Evolutionary conservation across 768 basidiomycete species (phyloP), one percentile per base, ranked within the genome.

Genomic region (Lyophyllum shimeji): DNA sequence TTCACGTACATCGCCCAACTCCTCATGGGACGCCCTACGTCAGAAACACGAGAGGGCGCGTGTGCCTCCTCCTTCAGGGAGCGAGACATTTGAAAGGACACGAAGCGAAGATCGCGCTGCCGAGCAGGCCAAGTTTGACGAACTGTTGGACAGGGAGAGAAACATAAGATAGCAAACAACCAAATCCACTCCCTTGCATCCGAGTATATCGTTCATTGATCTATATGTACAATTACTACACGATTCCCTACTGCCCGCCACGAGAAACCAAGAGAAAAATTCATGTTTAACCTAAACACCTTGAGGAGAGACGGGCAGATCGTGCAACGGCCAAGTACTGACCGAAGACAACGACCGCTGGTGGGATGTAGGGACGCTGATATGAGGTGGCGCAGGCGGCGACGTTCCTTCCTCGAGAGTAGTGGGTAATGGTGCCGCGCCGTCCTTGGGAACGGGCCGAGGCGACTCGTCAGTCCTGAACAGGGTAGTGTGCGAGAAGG

Each of bases 1-100:
- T 56, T 59, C 66, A 46, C 72, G 71, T 15, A 68, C 73, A 18
- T 71, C 68, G 27, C 55, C 69, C 15, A 75, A 68, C 34, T 89
- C 89, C 18, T 75, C 85, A 3, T 90, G 89, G 89, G 89, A 90
- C 61, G 67, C 71, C 23, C 73, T 90, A 20, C 82, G 89, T 29
- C 84, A 87, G 65, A 75, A 73, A 46, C 77, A 86, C 58, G 79
- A 81, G 65, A 76, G 72, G 57, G 54, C 63, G 8, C 56, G 69
- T 53, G 53, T 74, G 2, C 58, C 66, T 48, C 56, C 60, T 33
- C 55, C 59, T 42, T 50, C 59, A 23, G 45, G 44, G 23, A 48
- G 29, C 34, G 43, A 50, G 21, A 49, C 52, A 17, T 27, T 50
- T 15, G 54, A 61, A 45, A 52, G 37, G 18, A 33, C 42, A 8